Evolutionary conservation across 768 basidiomycete species (phyloP), one percentile per base, ranked within the genome.

Genomic region (Galerina marginata): DNA sequence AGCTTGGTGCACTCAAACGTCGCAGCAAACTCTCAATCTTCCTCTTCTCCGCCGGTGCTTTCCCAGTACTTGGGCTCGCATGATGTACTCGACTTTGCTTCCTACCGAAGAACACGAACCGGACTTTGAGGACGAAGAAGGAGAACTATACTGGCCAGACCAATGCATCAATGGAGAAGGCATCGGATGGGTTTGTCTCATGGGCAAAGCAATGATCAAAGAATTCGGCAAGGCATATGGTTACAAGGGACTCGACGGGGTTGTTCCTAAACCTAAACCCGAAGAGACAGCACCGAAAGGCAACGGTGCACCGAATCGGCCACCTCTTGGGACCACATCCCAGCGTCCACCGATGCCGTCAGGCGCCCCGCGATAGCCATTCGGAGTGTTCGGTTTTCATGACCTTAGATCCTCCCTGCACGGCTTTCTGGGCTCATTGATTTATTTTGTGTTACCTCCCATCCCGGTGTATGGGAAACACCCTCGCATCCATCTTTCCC

Each of bases 161-260:
- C 88, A 91, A 67, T 79, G 83, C 38, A 78, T 86, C 59, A 89
- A 83, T 33, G 90, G 90, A 44, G 89, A 91, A 71, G 92, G 92
- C 50, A 79, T 93, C 33, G 92, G 88, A 20, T 93, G 92, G 92
- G 86, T 92, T n/a, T 93, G 91, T 72, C 78, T 90, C 29, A 88
- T 93, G 86, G 91, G 91, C 66, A 90, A 89, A 70, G 88, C 91
- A 42, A 93, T 93, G 92, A 85, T 93, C 69, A 86, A 83, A 66
- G 92, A 93, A 68, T 89, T 91, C 67, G 90, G 91, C 62, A 87
- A 86, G 67, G 81, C 86, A 37, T 86, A 88, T 73, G 89, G 88
- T 10, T 93, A 93, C 75, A 79, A 76, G 58, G 90, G 91, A 33
- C 72, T 90, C 15, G 83, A 86, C 16, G 90, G 90, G 15, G 85